A percentile compares a stretch with the other conserved stretches of the same genome.
Evolutionary conservation across 345 rosid genomes (phyloP).

Genomic region (Dipteronia dyeriana): DNA sequence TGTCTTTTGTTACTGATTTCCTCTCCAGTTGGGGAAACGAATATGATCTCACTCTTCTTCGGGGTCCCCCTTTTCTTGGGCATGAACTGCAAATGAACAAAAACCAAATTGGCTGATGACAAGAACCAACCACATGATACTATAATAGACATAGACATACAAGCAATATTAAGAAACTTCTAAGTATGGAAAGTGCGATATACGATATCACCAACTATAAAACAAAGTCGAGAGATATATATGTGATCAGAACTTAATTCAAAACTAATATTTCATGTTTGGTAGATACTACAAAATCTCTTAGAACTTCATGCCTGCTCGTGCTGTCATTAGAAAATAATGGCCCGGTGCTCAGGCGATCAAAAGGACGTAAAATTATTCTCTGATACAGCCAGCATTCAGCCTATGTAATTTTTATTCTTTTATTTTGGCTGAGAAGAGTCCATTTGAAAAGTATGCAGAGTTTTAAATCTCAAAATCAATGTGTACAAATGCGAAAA

Average conservation of each 20-base stretch:
- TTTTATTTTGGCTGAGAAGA: not conserved
- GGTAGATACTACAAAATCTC: not conserved
- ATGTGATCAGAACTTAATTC: not conserved
- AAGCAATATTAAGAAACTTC: not conserved
- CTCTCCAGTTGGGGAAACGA: constrained; percentile 69
- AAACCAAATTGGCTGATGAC: not conserved
- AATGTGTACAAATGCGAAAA: not conserved
- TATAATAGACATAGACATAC: no score
- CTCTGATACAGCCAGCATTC: not conserved
- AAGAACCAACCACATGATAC: not conserved
- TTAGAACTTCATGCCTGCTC: not conserved
- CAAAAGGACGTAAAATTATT: not conserved
- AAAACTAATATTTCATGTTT: not conserved
- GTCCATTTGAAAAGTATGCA: not conserved
- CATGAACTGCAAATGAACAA: constrained; percentile 40
- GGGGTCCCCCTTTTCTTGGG: constrained; percentile 52
- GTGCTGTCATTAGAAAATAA: not conserved
- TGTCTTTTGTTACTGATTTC: constrained; percentile 53
- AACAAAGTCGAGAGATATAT: no score
- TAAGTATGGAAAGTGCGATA: not conserved
- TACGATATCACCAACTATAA: not conserved
- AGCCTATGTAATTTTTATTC: not conserved
- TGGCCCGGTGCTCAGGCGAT: not conserved
- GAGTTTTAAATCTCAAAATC: not conserved
- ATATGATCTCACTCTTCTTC: constrained; percentile 62